Conservation (phyloP, 1,284 basidiomycete genomes). For the Boletus albobrunnescens region DNA sequence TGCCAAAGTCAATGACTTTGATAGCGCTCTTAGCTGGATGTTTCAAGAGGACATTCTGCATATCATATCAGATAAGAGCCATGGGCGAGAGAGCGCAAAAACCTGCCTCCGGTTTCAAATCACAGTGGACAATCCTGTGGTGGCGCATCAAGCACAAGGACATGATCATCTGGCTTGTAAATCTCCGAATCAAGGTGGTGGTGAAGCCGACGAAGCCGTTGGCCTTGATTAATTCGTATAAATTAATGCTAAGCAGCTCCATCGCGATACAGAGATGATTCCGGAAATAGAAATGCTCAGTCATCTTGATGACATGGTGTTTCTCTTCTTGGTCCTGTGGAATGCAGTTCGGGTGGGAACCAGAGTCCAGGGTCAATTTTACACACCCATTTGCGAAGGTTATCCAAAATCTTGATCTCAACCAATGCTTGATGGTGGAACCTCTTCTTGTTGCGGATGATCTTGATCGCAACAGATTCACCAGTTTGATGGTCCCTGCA, state of each 20-base stretch:
- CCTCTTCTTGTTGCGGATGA: constrained; percentile 98
- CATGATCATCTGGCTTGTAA: constrained; percentile 92
- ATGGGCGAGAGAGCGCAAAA: background rate
- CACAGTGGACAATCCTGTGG: constrained; percentile 98
- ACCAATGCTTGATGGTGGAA: constrained; percentile 99
- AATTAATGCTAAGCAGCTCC: constrained; percentile 96
- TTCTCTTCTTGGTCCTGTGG: constrained; percentile 90
- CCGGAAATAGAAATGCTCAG: constrained; percentile 97
- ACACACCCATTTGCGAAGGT: constrained; percentile 90
- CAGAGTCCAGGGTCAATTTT: constrained; percentile 11
- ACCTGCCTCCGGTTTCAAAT: constrained; percentile 93
- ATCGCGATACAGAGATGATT: constrained; percentile 98
- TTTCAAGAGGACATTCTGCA: constrained; percentile 87
- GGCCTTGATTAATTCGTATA: constrained; percentile 99
- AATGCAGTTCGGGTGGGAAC: constrained; percentile 9
- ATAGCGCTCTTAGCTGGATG: constrained; percentile 96
- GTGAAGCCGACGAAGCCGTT: constrained; percentile 98
- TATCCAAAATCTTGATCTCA: constrained; percentile 98
- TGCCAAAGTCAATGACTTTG: constrained; percentile 99
- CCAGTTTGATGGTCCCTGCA: constrained; percentile 98
- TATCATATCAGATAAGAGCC: constrained; percentile 10
- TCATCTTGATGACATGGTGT: constrained; percentile 98
- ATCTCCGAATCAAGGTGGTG: constrained; percentile 89
- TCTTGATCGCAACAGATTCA: constrained; percentile 95
- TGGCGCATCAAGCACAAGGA: constrained; percentile 92